Evolutionary conservation across 208 protist genomes (phyloP).

Genomic region (Blechomonas ayalai): DNA sequence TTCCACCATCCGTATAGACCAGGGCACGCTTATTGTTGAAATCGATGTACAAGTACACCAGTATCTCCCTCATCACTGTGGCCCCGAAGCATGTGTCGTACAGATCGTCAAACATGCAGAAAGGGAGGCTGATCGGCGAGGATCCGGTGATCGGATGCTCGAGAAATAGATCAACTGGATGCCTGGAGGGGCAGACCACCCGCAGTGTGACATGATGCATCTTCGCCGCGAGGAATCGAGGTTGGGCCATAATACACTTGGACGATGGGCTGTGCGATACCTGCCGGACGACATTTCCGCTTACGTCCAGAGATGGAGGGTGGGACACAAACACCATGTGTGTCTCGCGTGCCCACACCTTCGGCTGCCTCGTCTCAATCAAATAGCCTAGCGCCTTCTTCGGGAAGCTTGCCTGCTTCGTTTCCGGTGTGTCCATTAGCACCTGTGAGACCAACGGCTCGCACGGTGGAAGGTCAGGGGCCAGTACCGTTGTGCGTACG

Average conservation of each 20-base stretch:
- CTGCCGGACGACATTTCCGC: conserved; percentile 8
- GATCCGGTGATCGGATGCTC: conserved; percentile 14
- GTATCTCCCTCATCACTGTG: conserved; percentile 19
- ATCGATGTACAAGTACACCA: conserved; percentile 26
- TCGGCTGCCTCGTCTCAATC: no score
- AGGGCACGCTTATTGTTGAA: conserved; percentile 25
- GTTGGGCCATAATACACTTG: conserved; percentile 16
- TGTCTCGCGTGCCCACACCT: no score
- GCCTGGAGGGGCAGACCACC: conserved; percentile 21
- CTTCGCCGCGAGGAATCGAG: conserved; percentile 28
- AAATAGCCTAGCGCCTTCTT: no score
- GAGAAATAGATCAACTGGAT: conserved; percentile 31
- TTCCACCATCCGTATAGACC: conserved; percentile 31
- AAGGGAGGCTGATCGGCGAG: conserved; percentile 13
- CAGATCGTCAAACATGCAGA: conserved; percentile 6
- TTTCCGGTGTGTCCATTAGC: no score
- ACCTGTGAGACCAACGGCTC: no score
- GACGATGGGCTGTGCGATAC: conserved; percentile 8
- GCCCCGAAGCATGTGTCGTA: conserved; percentile 3
- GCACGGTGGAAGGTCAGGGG: no score
- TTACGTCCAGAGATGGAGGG: conserved; percentile 14
- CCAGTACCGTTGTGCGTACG: no score
- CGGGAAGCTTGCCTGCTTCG: no score
- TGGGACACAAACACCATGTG: conserved; percentile 4
- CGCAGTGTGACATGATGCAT: conserved; percentile 47